Evolutionary conservation across 768 basidiomycete genomes (phyloP), one percentile per base, ranked within the genome.

Genomic region (Phanerochaete sordida): DNA sequence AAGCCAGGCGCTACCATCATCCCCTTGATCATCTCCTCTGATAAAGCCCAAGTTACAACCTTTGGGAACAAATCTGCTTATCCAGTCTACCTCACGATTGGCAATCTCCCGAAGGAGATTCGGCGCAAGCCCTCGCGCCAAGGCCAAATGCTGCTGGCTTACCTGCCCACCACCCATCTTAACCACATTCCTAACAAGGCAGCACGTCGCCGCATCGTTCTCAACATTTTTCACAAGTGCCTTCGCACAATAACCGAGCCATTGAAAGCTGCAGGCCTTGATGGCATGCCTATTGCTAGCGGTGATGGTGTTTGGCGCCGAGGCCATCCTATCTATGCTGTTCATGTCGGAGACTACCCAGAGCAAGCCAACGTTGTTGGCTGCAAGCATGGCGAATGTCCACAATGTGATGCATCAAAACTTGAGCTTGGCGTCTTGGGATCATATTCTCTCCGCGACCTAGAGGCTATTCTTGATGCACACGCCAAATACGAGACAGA

Each of bases 11-110:
- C 69, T 2, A 68, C 68, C 2, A 30, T 71, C 19, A 54, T 67
- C 12, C 70, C 70, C 0, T 30, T 69, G 19, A 65, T 71, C 26
- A 44, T 71, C 6, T 50, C 65, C 24, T 53, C 66, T 12, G 66
- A 69, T 55, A 68, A 69, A 35, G 67, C 67, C 1, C 68, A 69
- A 37, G 30, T 70, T 2, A 67, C 69, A 13, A 27, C 61, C 0
- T 64, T 68, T 47, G 51, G 65, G 8, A 64, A 60, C 56, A 66
- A 66, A 56, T 43, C 57, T 0, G 69, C 66, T 15, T 71, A 70
- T 31, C 66, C 66, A 0, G 63, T 70, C 0, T 71, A 71, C 58
- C 26, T 70, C 24, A 71, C 70, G 0, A 66, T 71, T 23, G 69
- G 70, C 16, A 71, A 71, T 57, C 33, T 70, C 19, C 65, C 65